Percentiles rank a stretch among this genome's conserved stretches.
phyloP scores from a whole-genome alignment of 2,329 filamentous ascomycete species.

The Hymenoscyphus occultus region DNA sequence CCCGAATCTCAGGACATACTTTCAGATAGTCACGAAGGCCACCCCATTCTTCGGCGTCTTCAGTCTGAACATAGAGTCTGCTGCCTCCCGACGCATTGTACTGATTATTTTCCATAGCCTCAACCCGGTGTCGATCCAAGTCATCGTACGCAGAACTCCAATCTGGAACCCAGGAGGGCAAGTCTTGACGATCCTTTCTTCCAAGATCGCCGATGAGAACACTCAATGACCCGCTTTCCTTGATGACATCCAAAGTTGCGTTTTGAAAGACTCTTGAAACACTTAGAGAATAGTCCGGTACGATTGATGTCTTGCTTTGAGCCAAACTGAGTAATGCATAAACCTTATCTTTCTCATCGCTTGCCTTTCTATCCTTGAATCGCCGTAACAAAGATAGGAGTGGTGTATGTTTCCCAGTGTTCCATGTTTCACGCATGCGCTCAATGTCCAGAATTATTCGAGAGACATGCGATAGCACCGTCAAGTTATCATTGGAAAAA shows the following conservation, averaged over 20 bases:
- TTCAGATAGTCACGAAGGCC: not conserved
- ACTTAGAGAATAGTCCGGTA: conserved; percentile 12
- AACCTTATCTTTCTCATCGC: conserved; percentile 22
- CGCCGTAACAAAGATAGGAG: conserved; percentile 15
- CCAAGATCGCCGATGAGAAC: conserved; percentile 14
- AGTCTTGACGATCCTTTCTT: conserved; percentile 10
- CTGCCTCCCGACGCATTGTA: conserved; percentile 9
- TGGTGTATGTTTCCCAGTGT: not conserved
- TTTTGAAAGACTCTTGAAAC: conserved; percentile 9
- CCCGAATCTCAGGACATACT: not conserved
- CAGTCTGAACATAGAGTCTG: not conserved
- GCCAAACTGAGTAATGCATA: conserved; percentile 17
- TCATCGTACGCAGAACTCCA: conserved; percentile 17
- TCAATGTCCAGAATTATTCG: conserved; percentile 17
- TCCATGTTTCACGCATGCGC: conserved; percentile 10
- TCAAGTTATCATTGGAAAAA: conserved; percentile 11
- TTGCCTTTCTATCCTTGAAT: conserved; percentile 15
- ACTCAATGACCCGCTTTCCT: conserved; percentile 6
- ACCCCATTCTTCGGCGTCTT: not conserved
- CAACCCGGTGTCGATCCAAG: conserved; percentile 10
- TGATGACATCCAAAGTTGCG: conserved; percentile 8
- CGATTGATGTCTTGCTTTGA: not conserved
- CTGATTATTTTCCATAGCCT: not conserved
- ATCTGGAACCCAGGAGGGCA: conserved; percentile 19
- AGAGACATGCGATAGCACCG: conserved; percentile 10